Conservation (phyloP, 768 basidiomycete genomes). For the Termitomyces bulborhizus region DNA sequence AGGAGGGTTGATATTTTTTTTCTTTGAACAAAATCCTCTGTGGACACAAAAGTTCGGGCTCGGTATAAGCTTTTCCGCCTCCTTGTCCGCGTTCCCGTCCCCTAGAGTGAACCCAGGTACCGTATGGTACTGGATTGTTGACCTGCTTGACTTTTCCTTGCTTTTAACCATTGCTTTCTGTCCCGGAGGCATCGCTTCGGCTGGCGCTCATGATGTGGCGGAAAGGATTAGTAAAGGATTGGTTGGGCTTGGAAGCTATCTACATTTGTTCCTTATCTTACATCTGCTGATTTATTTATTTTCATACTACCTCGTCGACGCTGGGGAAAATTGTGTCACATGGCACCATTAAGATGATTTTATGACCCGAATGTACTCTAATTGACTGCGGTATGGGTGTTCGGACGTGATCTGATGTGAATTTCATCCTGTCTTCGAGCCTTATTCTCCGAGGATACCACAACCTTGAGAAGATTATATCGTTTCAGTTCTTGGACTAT, state of each 20-base stretch:
- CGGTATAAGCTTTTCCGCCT: constrained; percentile 73
- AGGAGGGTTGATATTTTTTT: constrained; percentile 10
- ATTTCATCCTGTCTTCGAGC: background rate
- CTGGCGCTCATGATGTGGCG: constrained; percentile 63
- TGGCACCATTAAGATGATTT: background rate
- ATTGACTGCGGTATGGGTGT: too few species aligned
- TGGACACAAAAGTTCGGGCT: constrained; percentile 94
- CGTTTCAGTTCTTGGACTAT: background rate
- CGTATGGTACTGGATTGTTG: constrained; percentile 25
- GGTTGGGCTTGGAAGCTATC: constrained; percentile 23
- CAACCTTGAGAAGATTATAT: constrained; percentile 2
- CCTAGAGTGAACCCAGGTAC: constrained; percentile 52
- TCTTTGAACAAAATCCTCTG: constrained; percentile 55
- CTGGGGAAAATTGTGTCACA: background rate
- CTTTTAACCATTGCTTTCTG: constrained; percentile 38
- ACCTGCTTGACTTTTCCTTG: constrained; percentile 28
- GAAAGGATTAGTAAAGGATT: constrained; percentile 24
- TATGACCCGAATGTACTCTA: too few species aligned
- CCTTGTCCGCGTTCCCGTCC: constrained; percentile 95
- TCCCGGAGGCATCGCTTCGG: constrained; percentile 62
- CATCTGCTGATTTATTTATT: background rate
- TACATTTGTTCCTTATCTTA: constrained; percentile 18
- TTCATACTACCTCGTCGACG: background rate
- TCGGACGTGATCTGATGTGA: background rate
- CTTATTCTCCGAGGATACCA: constrained; percentile 1